Conservation (phyloP, 164 flowering plant genomes). For the Aristolochia contorta region DNA sequence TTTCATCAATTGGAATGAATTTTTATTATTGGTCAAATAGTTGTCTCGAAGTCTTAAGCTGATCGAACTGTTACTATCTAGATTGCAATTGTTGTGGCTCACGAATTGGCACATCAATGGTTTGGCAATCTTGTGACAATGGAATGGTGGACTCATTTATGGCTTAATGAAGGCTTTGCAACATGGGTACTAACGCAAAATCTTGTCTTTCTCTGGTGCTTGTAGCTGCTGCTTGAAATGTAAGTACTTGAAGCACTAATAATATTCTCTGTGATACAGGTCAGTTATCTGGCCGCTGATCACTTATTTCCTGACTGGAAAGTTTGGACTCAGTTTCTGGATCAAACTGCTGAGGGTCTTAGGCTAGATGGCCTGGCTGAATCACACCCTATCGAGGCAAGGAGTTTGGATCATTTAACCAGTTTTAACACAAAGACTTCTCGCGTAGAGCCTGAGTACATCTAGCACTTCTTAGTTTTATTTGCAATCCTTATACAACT, state of each 20-base stretch:
- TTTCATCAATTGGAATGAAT: no score
- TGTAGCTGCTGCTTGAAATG: not conserved
- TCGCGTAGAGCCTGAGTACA: no score
- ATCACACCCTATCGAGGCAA: constrained; percentile 97
- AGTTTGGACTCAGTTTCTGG: constrained; percentile 97
- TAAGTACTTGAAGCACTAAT: not conserved
- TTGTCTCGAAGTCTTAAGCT: no score
- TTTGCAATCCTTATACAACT: no score
- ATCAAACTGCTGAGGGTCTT: constrained; percentile 74
- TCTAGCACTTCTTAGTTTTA: no score
- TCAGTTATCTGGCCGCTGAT: constrained; percentile 89
- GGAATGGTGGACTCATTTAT: constrained; percentile 99
- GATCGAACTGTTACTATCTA: constrained; percentile 16
- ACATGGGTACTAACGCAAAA: constrained; percentile 63
- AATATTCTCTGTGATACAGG: constrained; percentile 29
- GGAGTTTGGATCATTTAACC: not conserved
- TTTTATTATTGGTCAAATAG: no score
- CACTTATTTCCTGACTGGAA: constrained; percentile 95
- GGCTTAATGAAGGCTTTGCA: constrained; percentile 99
- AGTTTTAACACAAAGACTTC: no score
- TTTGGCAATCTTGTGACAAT: constrained; percentile 99
- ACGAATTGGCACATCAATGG: constrained; percentile 99
- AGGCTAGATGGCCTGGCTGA: constrained; percentile 82
- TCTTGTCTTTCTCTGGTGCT: not conserved
- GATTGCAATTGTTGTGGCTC: constrained; percentile 93